Conservation (phyloP, 2,329 filamentous ascomycete species). For the Stenocarpella maydis region DNA sequence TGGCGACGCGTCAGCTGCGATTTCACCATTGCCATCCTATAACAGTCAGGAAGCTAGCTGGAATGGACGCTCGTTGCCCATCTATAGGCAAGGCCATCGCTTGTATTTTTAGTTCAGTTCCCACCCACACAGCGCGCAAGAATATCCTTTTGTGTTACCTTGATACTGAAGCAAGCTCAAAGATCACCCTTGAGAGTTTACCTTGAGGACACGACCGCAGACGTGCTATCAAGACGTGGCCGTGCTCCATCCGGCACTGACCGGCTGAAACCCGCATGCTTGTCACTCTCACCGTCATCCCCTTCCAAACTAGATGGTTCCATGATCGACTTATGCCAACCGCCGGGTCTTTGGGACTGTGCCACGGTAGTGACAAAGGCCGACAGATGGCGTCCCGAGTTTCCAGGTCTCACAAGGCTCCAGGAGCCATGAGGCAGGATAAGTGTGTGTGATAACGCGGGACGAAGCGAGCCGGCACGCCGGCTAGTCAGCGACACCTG, state of each 20-base stretch:
- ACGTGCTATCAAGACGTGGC: not conserved
- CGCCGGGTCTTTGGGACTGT: not conserved
- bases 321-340: not conserved
- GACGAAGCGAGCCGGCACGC: conserved; percentile 1
- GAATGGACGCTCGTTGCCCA: not conserved
- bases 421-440: not conserved
- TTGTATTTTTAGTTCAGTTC: too few species aligned
- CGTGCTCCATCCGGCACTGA: not conserved
- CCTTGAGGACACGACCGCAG: not conserved
- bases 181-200: not conserved
- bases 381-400: not conserved
- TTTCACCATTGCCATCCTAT: not conserved
- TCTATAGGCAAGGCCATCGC: not conserved
- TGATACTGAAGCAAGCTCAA: not conserved
- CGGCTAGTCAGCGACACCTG: not conserved
- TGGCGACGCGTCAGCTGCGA: conserved; percentile 11
- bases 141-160: not conserved
- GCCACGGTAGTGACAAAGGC: not conserved
- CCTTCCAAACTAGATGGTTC: not conserved
- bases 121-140: not conserved
- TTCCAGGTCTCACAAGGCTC: not conserved
- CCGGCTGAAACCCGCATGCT: not conserved
- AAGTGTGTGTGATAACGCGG: not conserved
- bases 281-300: not conserved
- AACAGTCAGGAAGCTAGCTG: conserved; percentile 2